These are phyloP conservation scores for Sonneratia caseolaris DNA, from an alignment of 345 rosid genomes.

Conservation along the genomic window DNA sequence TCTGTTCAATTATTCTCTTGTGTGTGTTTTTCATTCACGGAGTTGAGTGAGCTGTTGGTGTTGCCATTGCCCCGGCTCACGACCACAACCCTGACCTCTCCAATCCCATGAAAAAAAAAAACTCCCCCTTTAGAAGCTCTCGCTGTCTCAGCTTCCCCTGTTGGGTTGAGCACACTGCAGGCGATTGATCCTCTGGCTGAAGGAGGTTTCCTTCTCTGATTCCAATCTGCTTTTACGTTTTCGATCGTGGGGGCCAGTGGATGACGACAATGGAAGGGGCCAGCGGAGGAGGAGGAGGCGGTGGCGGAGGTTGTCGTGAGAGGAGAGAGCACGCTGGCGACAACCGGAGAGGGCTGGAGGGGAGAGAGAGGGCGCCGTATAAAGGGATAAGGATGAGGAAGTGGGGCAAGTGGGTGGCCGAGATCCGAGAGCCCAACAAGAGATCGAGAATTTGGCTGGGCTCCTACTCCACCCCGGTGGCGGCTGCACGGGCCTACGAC, in stretches of 20 bases:
- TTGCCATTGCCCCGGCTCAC: not conserved
- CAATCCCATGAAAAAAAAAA: not conserved
- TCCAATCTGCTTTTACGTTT: not conserved
- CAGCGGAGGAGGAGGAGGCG: slow-evolving; percentile 2
- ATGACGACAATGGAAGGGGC: not conserved
- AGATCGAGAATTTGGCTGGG: slow-evolving; percentile 96
- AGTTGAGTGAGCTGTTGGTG: not conserved
- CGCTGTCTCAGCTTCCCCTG: not conserved
- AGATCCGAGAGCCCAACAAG: slow-evolving; percentile 94
- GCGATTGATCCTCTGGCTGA: not conserved
- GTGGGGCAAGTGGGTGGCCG: slow-evolving; percentile 99
- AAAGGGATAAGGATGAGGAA: slow-evolving; percentile 99
- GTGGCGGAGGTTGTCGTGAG: slow-evolving; percentile 3
- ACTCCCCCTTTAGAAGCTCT: not conserved
- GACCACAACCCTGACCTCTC: not conserved
- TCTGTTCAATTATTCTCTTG: not conserved
- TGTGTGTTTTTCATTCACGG: not conserved
- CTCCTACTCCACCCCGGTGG: slow-evolving; percentile 82
- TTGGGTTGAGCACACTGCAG: no score
- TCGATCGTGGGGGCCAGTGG: not conserved
- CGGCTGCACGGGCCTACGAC: slow-evolving; percentile 97
- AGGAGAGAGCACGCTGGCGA: not conserved
- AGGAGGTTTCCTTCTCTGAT: not conserved
- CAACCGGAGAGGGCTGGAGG: slow-evolving; percentile 10
- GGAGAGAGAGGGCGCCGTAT: slow-evolving; percentile 45